Base-by-base conservation (phyloP, 2,329 filamentous ascomycete species). In the Diaporthe eres region DNA sequence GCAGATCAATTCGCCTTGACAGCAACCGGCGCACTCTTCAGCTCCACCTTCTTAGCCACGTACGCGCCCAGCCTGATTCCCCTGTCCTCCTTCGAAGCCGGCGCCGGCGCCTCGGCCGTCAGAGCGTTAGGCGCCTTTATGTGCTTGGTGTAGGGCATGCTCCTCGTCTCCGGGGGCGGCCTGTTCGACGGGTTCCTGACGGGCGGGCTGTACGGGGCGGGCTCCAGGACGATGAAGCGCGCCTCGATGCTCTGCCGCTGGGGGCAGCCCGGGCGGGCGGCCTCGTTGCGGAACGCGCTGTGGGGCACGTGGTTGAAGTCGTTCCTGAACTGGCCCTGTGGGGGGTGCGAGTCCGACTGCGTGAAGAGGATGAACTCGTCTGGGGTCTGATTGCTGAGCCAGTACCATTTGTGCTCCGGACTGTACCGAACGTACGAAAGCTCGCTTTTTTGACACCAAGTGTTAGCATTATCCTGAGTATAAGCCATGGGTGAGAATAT, bases 301-400 rank as follows among this genome's bases (percentile, higher is more conserved):
- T 72, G 70, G 4, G 70, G 53, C 4, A 72, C 53, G 28, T 72
- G 70, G 70, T 72, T 72, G 70, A 60, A 71, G 42, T 72, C 70
- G 39, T 61, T 47, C 37, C 25, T 72, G 39, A 60, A 72, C 28
- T 49, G 53, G 70, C 39, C 53, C 55, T 60, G 47, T 15, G 70
- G 53, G 13, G 70, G 70, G 55, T 60, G 70, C 39, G 70, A 72
- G 53, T 60, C 70, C 28, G 53, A 60, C 25, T 72, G 68, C 3
- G 68, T 72, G 51, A 72, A 72, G 2, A 72, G 51, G 53, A 72
- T 72, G 68, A 72, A 34, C 53, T 72, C 68, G 51, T 49, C 68
- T 9, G 68, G 68, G 37, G 68, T 72, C 53, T 72, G 68, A 53
- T 60, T 72, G 68, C 68, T 60, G 5, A 72, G 68, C 68, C 68